Percentiles rank a stretch among this genome's conserved stretches.
Evolutionary conservation across 139 green algal species (phyloP).

Genomic region (Raphidocelis subcapitata): DNA sequence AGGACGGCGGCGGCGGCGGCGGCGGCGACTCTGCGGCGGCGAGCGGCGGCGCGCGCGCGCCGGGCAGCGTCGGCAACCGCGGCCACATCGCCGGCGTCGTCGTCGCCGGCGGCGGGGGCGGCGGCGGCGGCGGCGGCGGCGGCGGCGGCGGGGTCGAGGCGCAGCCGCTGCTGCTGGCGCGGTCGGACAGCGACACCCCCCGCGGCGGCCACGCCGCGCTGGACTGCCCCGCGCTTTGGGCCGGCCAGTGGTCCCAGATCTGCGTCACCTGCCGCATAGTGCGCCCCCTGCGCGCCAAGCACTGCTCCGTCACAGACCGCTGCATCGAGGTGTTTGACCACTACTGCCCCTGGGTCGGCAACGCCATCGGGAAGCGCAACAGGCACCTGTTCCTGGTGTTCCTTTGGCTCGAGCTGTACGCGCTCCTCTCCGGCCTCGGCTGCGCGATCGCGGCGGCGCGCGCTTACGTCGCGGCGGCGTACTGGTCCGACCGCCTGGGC

Average conservation of each 20-base stretch:
- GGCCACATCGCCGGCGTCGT: too few relatives aligned
- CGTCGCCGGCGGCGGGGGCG: constrained; percentile 13
- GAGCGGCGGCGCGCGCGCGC: background rate
- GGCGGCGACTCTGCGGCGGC: background rate
- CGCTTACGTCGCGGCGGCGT: background rate
- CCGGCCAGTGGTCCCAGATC: constrained; percentile 86
- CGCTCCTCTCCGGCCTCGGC: constrained; percentile 38
- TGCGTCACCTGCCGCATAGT: constrained; percentile 93
- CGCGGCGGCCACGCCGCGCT: constrained; percentile 31
- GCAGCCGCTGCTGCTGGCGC: background rate
- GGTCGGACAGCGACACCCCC: background rate
- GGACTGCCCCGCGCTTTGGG: constrained; percentile 83
- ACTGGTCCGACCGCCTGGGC: constrained; percentile 4
- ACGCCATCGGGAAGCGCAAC: constrained; percentile 81
- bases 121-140: constrained; percentile 6
- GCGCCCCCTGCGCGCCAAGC: constrained; percentile 88
- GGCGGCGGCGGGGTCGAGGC: background rate
- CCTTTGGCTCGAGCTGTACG: constrained; percentile 80
- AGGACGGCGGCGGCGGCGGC: background rate
- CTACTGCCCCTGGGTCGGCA: constrained; percentile 96
- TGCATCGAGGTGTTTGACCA: constrained; percentile 97
- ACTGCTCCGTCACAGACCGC: constrained; percentile 82
- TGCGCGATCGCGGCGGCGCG: constrained; percentile 55
- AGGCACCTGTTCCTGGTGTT: constrained; percentile 83
- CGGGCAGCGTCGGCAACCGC: background rate